Evolutionary conservation across 2,329 filamentous ascomycete species (phyloP), one percentile per base, ranked within the genome.

Genomic region (Rutstroemia sp.): DNA sequence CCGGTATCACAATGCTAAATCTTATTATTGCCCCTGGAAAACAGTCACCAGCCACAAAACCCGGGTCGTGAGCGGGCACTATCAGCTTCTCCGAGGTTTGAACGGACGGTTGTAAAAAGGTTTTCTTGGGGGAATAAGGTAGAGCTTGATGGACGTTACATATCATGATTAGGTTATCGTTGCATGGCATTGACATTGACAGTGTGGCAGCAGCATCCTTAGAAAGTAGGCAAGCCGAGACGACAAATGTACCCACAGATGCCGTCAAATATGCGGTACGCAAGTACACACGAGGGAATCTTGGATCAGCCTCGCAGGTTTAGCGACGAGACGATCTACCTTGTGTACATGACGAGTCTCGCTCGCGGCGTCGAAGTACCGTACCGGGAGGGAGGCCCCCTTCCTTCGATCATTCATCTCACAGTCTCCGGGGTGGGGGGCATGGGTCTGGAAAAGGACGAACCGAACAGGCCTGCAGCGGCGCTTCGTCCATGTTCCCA

Each of bases 381-480:
- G 46, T 27, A 45, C 25, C 10, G 38, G 46, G 38, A 7, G 18
- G 46, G 38, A 27, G 18, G 25, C 19, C 34, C 19, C 30, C 30
- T 34, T 44, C 19, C 46, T 38, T 42, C 53, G 46, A 55, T 55
- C 46, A 38, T 12, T 55, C 46, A 55, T 55, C 46, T 50, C 53
- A 25, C 34, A 55, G 21, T 16, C 41, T 30, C 53, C 9, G 16
- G 42, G 53, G 38, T 55, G 37, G 18, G n/a, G 8, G 34, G 25
- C 53, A 55, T 55, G 53, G 46, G 38, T 55, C 5, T 19, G 37
- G n/a, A 42, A 25, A 54, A 46, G 25, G 41, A 50, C 25, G 30
- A 34, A 14, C 30, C 30, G 23, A 54, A 30, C 34, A 25, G 52
- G 34, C 52, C 21, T n/a, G 52, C 19, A 49, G 34, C 45, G 52